A percentile compares a stretch with the other conserved stretches of the same genome.
Conservation (phyloP, 345 rosid genomes). For the Nasturtium officinale region DNA sequence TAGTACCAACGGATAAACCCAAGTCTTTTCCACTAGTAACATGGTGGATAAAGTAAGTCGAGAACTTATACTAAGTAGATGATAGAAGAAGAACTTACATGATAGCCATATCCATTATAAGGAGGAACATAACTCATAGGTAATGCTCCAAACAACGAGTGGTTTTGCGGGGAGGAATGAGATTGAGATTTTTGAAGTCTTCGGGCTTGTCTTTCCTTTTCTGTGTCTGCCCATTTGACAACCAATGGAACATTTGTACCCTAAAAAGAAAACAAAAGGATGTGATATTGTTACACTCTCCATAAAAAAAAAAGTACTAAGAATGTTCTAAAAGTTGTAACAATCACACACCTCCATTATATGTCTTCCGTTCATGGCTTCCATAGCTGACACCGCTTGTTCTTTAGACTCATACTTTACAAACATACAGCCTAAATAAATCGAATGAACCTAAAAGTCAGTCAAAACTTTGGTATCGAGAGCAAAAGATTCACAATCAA, state of each 20-base stretch:
- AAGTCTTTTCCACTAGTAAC: neutral
- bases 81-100: slow-evolving; percentile 50
- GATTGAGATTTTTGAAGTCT: slow-evolving; percentile 86
- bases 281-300: slow-evolving; percentile 8
- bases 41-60: too few species aligned
- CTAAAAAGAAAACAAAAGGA: slow-evolving; percentile 50
- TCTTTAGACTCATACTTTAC: slow-evolving; percentile 91
- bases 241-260: slow-evolving; percentile 95
- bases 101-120: slow-evolving; percentile 90
- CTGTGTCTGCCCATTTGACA: slow-evolving; percentile 99
- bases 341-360: slow-evolving; percentile 84
- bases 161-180: slow-evolving; percentile 64
- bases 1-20: too few species aligned
- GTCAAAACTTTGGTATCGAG: neutral
- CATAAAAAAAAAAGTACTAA: neutral
- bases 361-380: slow-evolving; percentile 85
- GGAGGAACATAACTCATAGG: slow-evolving; percentile 85
- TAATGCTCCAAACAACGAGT: slow-evolving; percentile 82
- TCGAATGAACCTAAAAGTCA: neutral
- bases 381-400: slow-evolving; percentile 87
- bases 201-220: slow-evolving; percentile 91
- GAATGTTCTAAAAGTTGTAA: slow-evolving; percentile 3
- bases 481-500: neutral
- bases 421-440: slow-evolving; percentile 79
- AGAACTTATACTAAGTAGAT: neutral